Evolutionary conservation across 2,329 filamentous ascomycete genomes (phyloP).

Genomic region (Hypomyces rosellus): DNA sequence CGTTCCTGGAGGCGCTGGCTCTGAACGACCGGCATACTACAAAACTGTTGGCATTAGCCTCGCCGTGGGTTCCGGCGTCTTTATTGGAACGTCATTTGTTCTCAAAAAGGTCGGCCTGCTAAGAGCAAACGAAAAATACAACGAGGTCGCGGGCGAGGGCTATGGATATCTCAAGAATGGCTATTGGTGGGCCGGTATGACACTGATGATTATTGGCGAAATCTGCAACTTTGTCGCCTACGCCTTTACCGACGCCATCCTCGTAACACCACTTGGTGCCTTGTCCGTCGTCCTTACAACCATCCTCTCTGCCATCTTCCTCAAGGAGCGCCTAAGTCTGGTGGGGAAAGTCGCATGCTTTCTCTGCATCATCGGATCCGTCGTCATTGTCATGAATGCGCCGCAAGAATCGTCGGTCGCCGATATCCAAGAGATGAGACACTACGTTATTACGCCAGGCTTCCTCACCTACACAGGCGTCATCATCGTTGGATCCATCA

Average conservation of each 20-base stretch:
- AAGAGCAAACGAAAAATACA: slow-evolving; percentile 91
- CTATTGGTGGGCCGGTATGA: slow-evolving; percentile 97
- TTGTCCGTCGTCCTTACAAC: slow-evolving; percentile 90
- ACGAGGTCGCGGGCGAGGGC: slow-evolving; percentile 90
- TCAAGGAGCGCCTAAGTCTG: slow-evolving; percentile 92
- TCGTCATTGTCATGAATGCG: slow-evolving; percentile 92
- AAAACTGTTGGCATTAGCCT: slow-evolving; percentile 83
- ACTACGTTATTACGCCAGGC: slow-evolving; percentile 76
- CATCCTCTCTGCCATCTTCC: slow-evolving; percentile 84
- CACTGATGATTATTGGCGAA: slow-evolving; percentile 91
- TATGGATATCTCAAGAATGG: slow-evolving; percentile 95
- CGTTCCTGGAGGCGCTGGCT: slow-evolving; percentile 9
- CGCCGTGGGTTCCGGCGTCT: slow-evolving; percentile 79
- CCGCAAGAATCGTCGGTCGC: slow-evolving; percentile 77
- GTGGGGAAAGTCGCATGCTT: slow-evolving; percentile 96
- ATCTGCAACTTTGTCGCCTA: slow-evolving; percentile 97
- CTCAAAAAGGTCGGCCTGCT: slow-evolving; percentile 90
- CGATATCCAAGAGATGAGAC: slow-evolving; percentile 87
- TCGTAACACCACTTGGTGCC: slow-evolving; percentile 88
- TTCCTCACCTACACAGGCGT: slow-evolving; percentile 83
- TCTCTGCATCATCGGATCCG: slow-evolving; percentile 85
- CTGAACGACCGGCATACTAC: slow-evolving; percentile 50
- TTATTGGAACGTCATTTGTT: slow-evolving; percentile 93
- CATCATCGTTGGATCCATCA: slow-evolving; percentile 64
- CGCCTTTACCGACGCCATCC: slow-evolving; percentile 90